These are phyloP conservation scores for Skeletonema costatum DNA, from an alignment of 108 stramenopile genomes.

Conservation along the genomic window DNA sequence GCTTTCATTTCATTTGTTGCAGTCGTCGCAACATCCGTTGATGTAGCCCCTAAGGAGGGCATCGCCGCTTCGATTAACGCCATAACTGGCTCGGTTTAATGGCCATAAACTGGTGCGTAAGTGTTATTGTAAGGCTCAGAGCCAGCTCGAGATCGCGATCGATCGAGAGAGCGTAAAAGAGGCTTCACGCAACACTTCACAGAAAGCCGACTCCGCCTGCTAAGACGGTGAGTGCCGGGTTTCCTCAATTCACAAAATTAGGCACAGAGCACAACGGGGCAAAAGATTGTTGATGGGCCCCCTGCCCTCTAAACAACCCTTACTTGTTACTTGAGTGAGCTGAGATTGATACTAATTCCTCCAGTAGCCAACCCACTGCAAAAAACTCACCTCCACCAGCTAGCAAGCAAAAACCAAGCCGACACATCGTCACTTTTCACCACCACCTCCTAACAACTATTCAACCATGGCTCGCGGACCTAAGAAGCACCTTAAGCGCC, in stretches of 20 bases:
- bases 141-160: no score
- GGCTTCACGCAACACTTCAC: no score
- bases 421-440: not conserved
- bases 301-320: not conserved
- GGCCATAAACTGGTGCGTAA: not conserved
- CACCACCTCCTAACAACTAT: not conserved
- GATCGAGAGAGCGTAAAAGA: no score
- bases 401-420: no score
- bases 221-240: no score
- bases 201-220: no score
- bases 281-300: not conserved
- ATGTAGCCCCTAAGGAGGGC: not conserved
- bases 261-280: no score
- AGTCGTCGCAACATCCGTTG: not conserved
- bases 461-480: constrained; percentile 92
- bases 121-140: not conserved
- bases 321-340: not conserved
- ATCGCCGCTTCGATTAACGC: not conserved
- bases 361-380: no score
- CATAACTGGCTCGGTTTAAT: not conserved
- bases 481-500: constrained; percentile 99
- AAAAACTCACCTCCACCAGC: no score
- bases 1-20: constrained; percentile 5
- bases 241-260: no score
- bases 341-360: not conserved